Conservation (phyloP, 2,329 filamentous ascomycete genomes). For the Coniochaeta pulveracea region DNA sequence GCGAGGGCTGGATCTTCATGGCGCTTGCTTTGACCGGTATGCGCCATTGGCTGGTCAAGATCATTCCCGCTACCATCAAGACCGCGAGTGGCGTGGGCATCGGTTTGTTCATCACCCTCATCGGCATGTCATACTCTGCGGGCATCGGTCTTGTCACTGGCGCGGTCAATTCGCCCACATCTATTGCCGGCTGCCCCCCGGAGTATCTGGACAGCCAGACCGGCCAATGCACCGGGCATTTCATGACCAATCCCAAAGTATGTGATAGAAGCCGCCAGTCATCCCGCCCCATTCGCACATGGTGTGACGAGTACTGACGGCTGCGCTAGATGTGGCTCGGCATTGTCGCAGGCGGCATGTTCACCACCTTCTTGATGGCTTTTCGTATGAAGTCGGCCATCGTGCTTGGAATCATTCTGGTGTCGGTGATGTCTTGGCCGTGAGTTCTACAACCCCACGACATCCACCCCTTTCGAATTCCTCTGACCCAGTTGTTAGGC, state of each 20-base stretch:
- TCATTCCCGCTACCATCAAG: slow-evolving; percentile 54
- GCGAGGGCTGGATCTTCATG: slow-evolving; percentile 54
- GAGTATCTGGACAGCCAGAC: slow-evolving; percentile 34
- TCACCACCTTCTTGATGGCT: slow-evolving; percentile 72
- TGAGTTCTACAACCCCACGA: slow-evolving; percentile 25
- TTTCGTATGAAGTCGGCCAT: slow-evolving; percentile 68
- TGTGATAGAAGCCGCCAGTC: slow-evolving; percentile 7
- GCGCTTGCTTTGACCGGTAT: slow-evolving; percentile 55
- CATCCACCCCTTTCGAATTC: not conserved
- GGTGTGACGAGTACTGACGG: not conserved
- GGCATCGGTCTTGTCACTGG: slow-evolving; percentile 78
- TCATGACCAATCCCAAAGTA: slow-evolving; percentile 69
- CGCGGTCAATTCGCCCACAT: slow-evolving; percentile 55
- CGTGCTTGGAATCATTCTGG: slow-evolving; percentile 59
- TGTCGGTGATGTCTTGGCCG: slow-evolving; percentile 68
- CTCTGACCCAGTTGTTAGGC: slow-evolving; percentile 25
- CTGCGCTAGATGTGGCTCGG: slow-evolving; percentile 66
- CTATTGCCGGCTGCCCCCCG: slow-evolving; percentile 61
- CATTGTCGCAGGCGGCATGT: slow-evolving; percentile 66
- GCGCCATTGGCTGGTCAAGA: slow-evolving; percentile 60
- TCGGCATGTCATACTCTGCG: slow-evolving; percentile 62
- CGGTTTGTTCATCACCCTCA: slow-evolving; percentile 51
- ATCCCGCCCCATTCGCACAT: slow-evolving; percentile 3
- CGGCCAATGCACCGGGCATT: slow-evolving; percentile 42
- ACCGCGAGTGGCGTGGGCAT: slow-evolving; percentile 56